Conservation (phyloP, 1,284 basidiomycete species). For the Omphalotus olearius region DNA sequence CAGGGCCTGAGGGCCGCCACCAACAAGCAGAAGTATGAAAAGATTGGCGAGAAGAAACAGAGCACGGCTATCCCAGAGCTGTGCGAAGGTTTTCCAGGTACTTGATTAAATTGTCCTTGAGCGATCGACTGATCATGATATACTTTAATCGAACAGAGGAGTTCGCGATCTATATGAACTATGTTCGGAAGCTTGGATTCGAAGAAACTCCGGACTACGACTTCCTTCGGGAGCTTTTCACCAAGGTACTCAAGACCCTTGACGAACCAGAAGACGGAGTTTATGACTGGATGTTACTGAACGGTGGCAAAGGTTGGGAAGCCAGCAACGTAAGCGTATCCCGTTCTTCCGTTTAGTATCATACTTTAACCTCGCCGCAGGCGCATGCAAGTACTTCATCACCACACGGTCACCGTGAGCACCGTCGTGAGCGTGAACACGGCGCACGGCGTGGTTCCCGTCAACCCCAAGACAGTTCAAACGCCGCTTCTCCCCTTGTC, state of each 20-base stretch:
- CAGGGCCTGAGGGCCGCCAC: slow-evolving; percentile 94
- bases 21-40: slow-evolving; percentile 98
- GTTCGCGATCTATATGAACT: slow-evolving; percentile 96
- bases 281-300: slow-evolving; percentile 97
- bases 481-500: slow-evolving; percentile 54
- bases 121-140: slow-evolving; percentile 3
- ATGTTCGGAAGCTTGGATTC: slow-evolving; percentile 92
- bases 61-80: slow-evolving; percentile 89
- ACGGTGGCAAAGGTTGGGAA: slow-evolving; percentile 87
- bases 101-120: slow-evolving; percentile 25
- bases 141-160: slow-evolving; percentile 60
- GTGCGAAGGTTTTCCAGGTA: slow-evolving; percentile 95
- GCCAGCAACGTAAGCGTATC: slow-evolving; percentile 57
- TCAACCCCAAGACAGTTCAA: slow-evolving; percentile 47
- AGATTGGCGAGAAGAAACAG: slow-evolving; percentile 98
- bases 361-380: slow-evolving; percentile 43
- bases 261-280: slow-evolving; percentile 91
- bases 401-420: slow-evolving; percentile 50
- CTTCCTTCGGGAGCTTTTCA: slow-evolving; percentile 92
- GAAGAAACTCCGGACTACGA: slow-evolving; percentile 98
- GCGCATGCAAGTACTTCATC: slow-evolving; percentile 47
- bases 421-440: slow-evolving; percentile 40
- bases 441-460: slow-evolving; percentile 49
- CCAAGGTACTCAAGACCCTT: slow-evolving; percentile 85
- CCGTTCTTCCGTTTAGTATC: slow-evolving; percentile 25